phyloP scores from a whole-genome alignment of 176 grass and related monocot genomes.

The Secale cereale region DNA sequence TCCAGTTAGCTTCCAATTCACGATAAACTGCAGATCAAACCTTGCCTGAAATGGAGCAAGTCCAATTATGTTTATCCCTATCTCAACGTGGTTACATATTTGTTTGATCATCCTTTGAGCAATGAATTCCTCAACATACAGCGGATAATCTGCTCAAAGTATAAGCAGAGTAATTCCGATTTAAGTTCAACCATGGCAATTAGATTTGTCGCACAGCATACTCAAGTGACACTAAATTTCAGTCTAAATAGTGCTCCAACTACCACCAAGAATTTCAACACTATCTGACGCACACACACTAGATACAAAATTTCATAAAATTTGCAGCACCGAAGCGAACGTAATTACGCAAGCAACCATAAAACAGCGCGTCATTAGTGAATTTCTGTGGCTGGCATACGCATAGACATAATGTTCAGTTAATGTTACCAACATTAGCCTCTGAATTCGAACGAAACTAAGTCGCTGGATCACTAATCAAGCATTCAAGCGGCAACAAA shows the following conservation, averaged over 20 bases:
- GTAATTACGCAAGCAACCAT: neutral
- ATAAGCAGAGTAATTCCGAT: neutral
- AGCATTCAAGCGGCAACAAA: no score
- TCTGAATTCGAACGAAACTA: neutral
- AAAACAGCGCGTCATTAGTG: neutral
- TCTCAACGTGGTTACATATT: neutral
- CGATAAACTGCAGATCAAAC: neutral
- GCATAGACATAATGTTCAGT: neutral
- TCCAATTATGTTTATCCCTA: neutral
- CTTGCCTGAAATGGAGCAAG: neutral
- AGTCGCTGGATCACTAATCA: no score
- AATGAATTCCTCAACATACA: neutral
- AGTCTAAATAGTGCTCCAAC: neutral
- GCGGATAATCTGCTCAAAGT: neutral
- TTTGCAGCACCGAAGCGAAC: neutral
- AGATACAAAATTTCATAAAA: neutral
- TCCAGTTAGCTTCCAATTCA: neutral
- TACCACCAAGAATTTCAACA: neutral
- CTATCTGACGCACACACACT: neutral
- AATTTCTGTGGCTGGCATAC: neutral
- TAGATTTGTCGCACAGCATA: neutral
- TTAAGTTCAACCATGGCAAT: neutral
- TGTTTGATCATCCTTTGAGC: neutral
- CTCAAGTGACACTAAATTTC: neutral
- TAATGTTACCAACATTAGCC: neutral